Evolutionary conservation across 2,329 filamentous ascomycete species (phyloP).

Genomic region (Xylariomycetidae sp.): DNA sequence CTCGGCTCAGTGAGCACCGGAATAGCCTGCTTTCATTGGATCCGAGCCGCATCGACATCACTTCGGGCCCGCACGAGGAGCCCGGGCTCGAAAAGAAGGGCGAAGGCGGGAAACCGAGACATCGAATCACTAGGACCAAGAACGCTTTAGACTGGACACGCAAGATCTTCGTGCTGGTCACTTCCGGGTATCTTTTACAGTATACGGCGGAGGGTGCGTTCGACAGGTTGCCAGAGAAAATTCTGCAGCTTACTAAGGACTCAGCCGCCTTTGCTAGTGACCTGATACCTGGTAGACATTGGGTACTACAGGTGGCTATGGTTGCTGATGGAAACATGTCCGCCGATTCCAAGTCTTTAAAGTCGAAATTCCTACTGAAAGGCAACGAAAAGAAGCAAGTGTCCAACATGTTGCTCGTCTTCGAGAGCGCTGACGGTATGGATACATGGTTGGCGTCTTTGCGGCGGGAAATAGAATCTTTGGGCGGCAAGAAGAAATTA

Average conservation of each 20-base stretch:
- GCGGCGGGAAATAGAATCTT: conserved; percentile 63
- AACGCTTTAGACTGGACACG: conserved; percentile 59
- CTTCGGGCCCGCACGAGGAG: conserved; percentile 23
- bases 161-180: conserved; percentile 69
- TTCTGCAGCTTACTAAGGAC: conserved; percentile 65
- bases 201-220: conserved; percentile 67
- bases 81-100: conserved; percentile 27
- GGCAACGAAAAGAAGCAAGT: conserved; percentile 52
- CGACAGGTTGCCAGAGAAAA: conserved; percentile 69
- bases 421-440: conserved; percentile 70
- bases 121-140: conserved; percentile 35
- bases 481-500: conserved; percentile 62
- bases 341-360: conserved; percentile 54
- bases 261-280: conserved; percentile 80
- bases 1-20: conserved; percentile 55
- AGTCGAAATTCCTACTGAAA: conserved; percentile 61
- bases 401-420: conserved; percentile 65
- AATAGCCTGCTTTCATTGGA: conserved; percentile 33
- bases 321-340: conserved; percentile 47
- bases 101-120: conserved; percentile 43
- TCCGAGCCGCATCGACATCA: conserved; percentile 21
- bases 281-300: conserved; percentile 72
- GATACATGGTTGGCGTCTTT: conserved; percentile 68
- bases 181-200: conserved; percentile 69
- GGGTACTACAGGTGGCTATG: conserved; percentile 73